Evolutionary conservation across 1,284 basidiomycete genomes (phyloP).

Genomic region (Exobasidium rhododendri): DNA sequence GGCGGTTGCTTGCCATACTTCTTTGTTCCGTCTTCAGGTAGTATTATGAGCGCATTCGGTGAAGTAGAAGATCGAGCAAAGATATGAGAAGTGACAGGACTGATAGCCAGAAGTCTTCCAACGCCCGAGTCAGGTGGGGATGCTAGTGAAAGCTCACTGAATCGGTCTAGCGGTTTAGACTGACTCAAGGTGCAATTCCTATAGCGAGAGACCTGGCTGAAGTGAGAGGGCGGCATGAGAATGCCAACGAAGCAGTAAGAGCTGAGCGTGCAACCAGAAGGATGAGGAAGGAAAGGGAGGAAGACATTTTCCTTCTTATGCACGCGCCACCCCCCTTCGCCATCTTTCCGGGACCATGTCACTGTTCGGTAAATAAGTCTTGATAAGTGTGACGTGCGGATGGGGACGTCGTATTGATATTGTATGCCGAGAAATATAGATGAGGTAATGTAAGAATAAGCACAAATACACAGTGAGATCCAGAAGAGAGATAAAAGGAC

Average conservation of each 20-base stretch:
- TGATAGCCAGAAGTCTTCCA: background rate
- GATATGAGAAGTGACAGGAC: background rate
- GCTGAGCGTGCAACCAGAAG: constrained; percentile 15
- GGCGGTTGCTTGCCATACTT: constrained; percentile 8
- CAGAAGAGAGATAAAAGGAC: no score
- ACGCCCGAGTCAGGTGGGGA: background rate
- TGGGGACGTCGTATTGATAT: no score
- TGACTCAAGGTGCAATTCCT: background rate
- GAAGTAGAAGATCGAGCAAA: constrained; percentile 3
- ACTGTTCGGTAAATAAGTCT: no score
- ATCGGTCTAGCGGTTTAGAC: constrained; percentile 5
- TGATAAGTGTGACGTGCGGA: no score
- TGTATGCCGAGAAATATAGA: no score
- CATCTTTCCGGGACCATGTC: no score
- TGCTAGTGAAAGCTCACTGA: background rate
- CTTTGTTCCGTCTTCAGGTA: background rate
- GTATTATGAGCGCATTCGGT: background rate
- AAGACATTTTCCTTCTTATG: no score
- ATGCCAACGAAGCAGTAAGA: constrained; percentile 17
- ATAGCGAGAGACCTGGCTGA: constrained; percentile 12
- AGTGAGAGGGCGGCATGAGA: constrained; percentile 15
- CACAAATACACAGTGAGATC: no score
- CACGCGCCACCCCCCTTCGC: no score
- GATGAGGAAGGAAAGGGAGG: background rate
- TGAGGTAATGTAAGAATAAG: no score